A percentile compares a stretch with the other conserved stretches of the same genome.
phyloP scores from a whole-genome alignment of 164 flowering plant genomes.

The Magnolia kwangsiensis region DNA sequence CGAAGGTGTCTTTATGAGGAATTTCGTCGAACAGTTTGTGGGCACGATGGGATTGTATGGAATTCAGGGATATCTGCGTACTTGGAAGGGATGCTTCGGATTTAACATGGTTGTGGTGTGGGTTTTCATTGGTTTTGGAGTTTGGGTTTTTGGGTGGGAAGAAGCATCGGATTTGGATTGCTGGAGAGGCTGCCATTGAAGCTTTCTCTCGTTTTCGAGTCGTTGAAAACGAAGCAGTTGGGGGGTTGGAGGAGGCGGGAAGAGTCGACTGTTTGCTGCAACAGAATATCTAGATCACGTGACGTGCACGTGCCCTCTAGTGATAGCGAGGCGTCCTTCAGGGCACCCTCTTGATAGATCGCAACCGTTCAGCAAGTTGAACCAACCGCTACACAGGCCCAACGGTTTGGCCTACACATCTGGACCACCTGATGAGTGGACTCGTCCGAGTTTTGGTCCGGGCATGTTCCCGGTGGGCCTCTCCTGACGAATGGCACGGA shows the following conservation, averaged over 20 bases:
- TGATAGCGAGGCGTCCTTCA: too few species aligned
- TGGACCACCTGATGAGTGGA: too few species aligned
- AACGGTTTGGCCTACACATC: too few species aligned
- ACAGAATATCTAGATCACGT: background rate
- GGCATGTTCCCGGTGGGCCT: too few species aligned
- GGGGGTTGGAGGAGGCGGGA: too few species aligned
- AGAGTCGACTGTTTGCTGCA: too few species aligned
- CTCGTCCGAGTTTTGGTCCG: too few species aligned
- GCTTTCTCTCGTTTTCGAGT: background rate
- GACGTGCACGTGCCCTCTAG: background rate
- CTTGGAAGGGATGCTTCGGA: background rate
- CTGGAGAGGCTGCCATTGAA: conserved; percentile 8
- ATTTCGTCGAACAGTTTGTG: conserved; percentile 43
- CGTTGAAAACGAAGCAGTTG: background rate
- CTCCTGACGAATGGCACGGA: too few species aligned
- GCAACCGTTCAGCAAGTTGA: too few species aligned
- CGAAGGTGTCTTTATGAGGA: conserved; percentile 37
- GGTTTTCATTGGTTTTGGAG: background rate
- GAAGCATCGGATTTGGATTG: conserved; percentile 2
- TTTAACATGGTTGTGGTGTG: background rate
- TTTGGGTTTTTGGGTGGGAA: conserved; percentile 7
- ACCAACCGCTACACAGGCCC: too few species aligned
- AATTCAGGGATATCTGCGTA: background rate
- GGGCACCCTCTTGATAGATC: too few species aligned
- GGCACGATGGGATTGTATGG: conserved; percentile 4